Base-by-base conservation (phyloP, 179 eudicot genomes). In the Sideroxylon spinosum region DNA sequence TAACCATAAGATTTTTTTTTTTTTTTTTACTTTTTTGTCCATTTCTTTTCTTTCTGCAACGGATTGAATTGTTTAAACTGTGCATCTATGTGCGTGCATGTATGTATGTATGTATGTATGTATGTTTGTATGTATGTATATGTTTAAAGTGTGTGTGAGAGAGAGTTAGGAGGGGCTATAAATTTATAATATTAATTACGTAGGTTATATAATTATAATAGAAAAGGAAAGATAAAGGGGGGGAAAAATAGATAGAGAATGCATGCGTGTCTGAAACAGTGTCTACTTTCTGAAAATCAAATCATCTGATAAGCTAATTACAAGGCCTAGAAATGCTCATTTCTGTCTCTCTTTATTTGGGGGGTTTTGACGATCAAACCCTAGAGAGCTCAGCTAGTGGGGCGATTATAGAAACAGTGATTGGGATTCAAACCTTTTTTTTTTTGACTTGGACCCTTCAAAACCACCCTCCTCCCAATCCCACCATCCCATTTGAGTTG, bases 391-490 rank as follows among this genome's bases (percentile, higher is more conserved):
- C 44, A 3, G 44, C 44, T 37, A 37, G 44, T 6, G 44, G 44
- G 44, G 44, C 44, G 44, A 37, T 37, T 1, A 37, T 37, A 3
- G 44, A 37, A 37, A 3, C 69, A 65, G 46, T 65, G 19, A 4
- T 65, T 65, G 69, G 46, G 69, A 65, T 65, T 65, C 69, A 65
- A 65, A 65, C 69, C 46, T 29, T 65, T 65, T 65, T 65, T n/a
- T 29, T 65, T 65, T 65, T 65, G 69, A 65, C 69, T 65, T 65
- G 37, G 67, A 62, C 67, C 67, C 67, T 62, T 62, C 67, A 62
- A 62, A 62, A 25, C 67, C 25, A 25, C 67, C 25, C 19, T 6
- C 59, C 59, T 55, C 19, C 59, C 19, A 37, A 37, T 37, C 44
- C 44, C 44, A 37, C 44, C 59, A 55, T 55, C 67, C 11, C 22